Evolutionary conservation across 495 filamentous ascomycete species (phyloP).

Genomic region (Talaromyces adpressus): DNA sequence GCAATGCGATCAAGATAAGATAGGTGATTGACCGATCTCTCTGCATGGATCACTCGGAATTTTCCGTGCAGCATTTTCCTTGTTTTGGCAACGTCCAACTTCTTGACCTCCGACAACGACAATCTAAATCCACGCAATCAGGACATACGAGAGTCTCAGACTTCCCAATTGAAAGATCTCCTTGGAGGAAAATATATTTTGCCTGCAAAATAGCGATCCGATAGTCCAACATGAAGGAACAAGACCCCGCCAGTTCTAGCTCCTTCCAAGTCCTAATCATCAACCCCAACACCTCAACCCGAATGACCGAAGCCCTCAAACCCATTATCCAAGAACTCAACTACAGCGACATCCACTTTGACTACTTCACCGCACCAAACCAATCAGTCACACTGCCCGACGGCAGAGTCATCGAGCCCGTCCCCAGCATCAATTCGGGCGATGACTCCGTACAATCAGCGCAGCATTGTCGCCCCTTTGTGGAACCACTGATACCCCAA

Average conservation of each 20-base stretch:
- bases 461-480: conserved; percentile 46
- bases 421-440: conserved; percentile 42
- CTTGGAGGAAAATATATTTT: neutral
- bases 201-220: neutral
- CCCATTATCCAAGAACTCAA: conserved; percentile 50
- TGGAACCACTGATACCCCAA: conserved; percentile 41
- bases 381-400: conserved; percentile 21
- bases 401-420: conserved; percentile 20
- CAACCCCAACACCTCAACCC: conserved; percentile 80
- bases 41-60: neutral
- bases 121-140: neutral
- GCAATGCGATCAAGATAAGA: neutral
- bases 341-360: conserved; percentile 40
- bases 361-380: conserved; percentile 50
- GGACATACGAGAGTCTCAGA: neutral
- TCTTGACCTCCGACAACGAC: neutral
- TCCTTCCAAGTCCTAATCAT: conserved; percentile 61
- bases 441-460: conserved; percentile 47
- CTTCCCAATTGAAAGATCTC: neutral
- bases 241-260: neutral
- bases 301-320: conserved; percentile 73
- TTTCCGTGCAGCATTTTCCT: neutral
- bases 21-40: neutral
- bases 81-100: neutral
- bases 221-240: neutral